These are phyloP conservation scores for Fusarium nygamai DNA, from an alignment of 2,329 filamentous ascomycete species.

Conservation along the genomic window DNA sequence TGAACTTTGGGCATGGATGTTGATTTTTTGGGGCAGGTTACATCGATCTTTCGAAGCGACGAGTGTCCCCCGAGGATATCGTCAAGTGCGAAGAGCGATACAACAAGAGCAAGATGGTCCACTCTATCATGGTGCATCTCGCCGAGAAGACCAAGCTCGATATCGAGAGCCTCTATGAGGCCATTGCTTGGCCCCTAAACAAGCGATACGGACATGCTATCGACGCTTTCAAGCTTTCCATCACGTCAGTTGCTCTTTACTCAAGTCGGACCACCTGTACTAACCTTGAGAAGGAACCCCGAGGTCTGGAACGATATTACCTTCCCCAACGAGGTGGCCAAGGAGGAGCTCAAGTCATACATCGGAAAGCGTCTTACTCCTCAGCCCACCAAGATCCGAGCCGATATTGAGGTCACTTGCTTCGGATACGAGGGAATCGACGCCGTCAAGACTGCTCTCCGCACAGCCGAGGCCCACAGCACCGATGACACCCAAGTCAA, in stretches of 20 bases:
- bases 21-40: slow-evolving; percentile 65
- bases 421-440: slow-evolving; percentile 98
- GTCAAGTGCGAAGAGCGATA: slow-evolving; percentile 99
- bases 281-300: slow-evolving; percentile 73
- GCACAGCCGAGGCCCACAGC: slow-evolving; percentile 92
- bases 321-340: slow-evolving; percentile 86
- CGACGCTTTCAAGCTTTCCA: slow-evolving; percentile 98
- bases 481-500: slow-evolving; percentile 94
- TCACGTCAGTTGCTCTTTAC: slow-evolving; percentile 73
- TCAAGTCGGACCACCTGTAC: neutral
- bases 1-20: slow-evolving; percentile 35
- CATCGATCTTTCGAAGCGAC: slow-evolving; percentile 98
- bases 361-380: slow-evolving; percentile 97
- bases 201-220: slow-evolving; percentile 97
- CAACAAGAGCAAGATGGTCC: slow-evolving; percentile 99
- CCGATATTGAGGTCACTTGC: slow-evolving; percentile 96
- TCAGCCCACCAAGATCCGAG: slow-evolving; percentile 98
- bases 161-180: slow-evolving; percentile 95
- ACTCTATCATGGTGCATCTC: slow-evolving; percentile 98
- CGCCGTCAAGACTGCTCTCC: slow-evolving; percentile 92
- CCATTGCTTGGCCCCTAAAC: slow-evolving; percentile 96
- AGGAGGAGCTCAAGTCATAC: slow-evolving; percentile 91
- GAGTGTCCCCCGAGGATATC: slow-evolving; percentile 97
- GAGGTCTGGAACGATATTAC: slow-evolving; percentile 94
- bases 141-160: slow-evolving; percentile 95